These are phyloP conservation scores for Ophiostoma fasciatum DNA, from an alignment of 2,329 filamentous ascomycete species.

Conservation along the genomic window DNA sequence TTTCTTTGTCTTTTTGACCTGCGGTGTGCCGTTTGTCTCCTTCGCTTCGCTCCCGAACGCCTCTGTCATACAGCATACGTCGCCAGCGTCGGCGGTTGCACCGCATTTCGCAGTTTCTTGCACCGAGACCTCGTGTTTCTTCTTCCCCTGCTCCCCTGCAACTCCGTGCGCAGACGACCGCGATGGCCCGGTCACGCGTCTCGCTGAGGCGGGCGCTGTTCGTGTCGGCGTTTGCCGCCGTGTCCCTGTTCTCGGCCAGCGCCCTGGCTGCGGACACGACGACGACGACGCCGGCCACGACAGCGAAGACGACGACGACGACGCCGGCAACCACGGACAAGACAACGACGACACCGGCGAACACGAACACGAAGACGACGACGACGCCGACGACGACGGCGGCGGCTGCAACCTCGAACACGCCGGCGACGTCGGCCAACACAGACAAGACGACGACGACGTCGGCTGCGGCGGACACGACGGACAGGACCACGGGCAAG, in stretches of 20 bases:
- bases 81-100: slow-evolving; percentile 2
- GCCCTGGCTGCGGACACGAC: slow-evolving; percentile 15
- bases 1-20: background rate
- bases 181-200: slow-evolving; percentile 16
- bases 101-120: background rate
- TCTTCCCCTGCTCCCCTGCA: too few species aligned
- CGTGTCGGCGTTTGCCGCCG: slow-evolving; percentile 15
- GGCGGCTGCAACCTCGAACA: background rate
- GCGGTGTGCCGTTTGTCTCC: background rate
- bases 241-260: slow-evolving; percentile 14
- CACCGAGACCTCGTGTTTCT: background rate
- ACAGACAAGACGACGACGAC: slow-evolving; percentile 5
- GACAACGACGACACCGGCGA: background rate
- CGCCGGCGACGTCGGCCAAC: slow-evolving; percentile 2
- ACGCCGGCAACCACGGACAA: slow-evolving; percentile 5
- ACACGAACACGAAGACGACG: slow-evolving; percentile 3
- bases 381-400: slow-evolving; percentile 6
- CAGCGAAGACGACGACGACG: slow-evolving; percentile 1
- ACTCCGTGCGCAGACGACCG: background rate
- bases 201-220: slow-evolving; percentile 21
- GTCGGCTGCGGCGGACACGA: slow-evolving; percentile 13
- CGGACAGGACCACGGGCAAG: slow-evolving; percentile 9
- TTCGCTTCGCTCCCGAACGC: background rate
- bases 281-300: slow-evolving; percentile 4
- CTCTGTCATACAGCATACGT: background rate